phyloP scores from a whole-genome alignment of 441 rosid genomes.

The Erodium texanum region DNA sequence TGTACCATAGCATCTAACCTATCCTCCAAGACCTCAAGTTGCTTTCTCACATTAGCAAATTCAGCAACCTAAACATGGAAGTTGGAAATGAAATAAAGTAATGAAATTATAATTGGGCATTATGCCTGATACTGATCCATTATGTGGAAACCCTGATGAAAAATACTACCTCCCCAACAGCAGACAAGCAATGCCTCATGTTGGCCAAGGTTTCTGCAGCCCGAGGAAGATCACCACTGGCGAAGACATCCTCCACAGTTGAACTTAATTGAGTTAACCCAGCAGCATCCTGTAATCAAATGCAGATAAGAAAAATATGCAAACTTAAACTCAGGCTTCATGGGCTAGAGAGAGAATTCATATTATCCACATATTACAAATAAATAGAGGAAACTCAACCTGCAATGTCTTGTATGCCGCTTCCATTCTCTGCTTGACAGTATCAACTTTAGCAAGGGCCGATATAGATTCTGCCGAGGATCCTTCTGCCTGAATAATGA shows the following conservation, averaged over 20 bases:
- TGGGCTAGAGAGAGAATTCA: not conserved
- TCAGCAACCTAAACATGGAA: slow-evolving; percentile 69
- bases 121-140: not conserved
- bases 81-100: not conserved
- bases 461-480: slow-evolving; percentile 89
- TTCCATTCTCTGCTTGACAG: slow-evolving; percentile 96
- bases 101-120: slow-evolving; percentile 8
- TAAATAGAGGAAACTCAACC: slow-evolving; percentile 29
- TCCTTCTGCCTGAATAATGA: slow-evolving; percentile 70
- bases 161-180: slow-evolving; percentile 80
- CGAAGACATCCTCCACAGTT: slow-evolving; percentile 97
- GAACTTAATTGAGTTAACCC: slow-evolving; percentile 92
- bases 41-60: slow-evolving; percentile 91
- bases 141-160: not conserved
- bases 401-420: slow-evolving; percentile 87
- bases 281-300: slow-evolving; percentile 70
- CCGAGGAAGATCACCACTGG: slow-evolving; percentile 94
- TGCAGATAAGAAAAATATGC: slow-evolving; percentile 1
- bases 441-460: slow-evolving; percentile 89
- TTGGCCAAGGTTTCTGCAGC: slow-evolving; percentile 99
- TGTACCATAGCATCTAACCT: slow-evolving; percentile 94
- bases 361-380: not conserved
- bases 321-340: slow-evolving; percentile 8
- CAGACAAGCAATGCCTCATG: slow-evolving; percentile 97
- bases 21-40: slow-evolving; percentile 89